Evolutionary conservation across 148 eudicot genomes (phyloP).

Genomic region (Heliosperma pusillum): DNA sequence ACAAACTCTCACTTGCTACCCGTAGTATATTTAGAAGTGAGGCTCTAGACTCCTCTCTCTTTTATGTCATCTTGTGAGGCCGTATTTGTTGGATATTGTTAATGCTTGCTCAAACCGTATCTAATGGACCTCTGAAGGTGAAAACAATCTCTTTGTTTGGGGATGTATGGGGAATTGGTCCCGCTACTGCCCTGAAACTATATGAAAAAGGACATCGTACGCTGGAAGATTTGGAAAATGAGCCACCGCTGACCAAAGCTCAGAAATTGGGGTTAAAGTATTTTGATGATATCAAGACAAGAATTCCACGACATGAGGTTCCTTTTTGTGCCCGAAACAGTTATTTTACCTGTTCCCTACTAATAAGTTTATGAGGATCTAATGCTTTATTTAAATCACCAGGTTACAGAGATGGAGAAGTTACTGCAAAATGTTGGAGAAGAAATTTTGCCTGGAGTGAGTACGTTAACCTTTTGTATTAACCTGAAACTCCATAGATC

Average conservation of each 20-base stretch:
- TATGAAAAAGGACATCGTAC: conserved; percentile 86
- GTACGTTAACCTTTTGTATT: conserved; percentile 19
- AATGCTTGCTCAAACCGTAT: neutral
- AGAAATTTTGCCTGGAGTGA: conserved; percentile 79
- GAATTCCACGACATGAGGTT: conserved; percentile 96
- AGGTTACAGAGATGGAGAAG: conserved; percentile 88
- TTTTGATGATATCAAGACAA: conserved; percentile 86
- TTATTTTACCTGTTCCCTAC: neutral
- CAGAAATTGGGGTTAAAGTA: conserved; percentile 81
- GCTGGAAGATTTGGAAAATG: conserved; percentile 70
- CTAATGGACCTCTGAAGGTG: conserved; percentile 41
- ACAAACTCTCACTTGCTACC: neutral
- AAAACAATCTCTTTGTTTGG: conserved; percentile 78
- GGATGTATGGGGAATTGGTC: conserved; percentile 97
- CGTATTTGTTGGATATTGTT: neutral
- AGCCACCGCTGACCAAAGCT: conserved; percentile 59
- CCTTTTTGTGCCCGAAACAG: conserved; percentile 5
- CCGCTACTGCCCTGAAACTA: conserved; percentile 85
- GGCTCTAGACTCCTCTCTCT: too few species aligned
- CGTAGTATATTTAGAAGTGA: neutral
- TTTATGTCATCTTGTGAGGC: too few species aligned
- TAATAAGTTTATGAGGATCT: conserved; percentile 11
- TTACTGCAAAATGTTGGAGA: conserved; percentile 69
- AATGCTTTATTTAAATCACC: conserved; percentile 12
- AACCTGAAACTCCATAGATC: neutral